Base-by-base conservation (phyloP, 257 asterid species). In the Apocynum venetum region DNA sequence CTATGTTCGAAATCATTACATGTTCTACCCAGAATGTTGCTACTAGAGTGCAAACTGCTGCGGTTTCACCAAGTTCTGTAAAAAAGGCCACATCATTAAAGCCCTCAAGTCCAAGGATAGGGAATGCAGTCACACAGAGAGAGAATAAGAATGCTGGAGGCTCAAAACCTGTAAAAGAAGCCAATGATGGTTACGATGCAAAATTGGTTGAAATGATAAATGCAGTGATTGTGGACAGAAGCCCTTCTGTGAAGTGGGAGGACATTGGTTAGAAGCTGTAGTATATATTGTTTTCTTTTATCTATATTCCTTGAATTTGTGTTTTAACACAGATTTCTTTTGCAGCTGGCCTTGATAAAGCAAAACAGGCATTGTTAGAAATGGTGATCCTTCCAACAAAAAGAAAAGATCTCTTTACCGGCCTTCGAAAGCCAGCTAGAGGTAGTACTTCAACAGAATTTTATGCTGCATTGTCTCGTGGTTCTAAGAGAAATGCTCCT, bases 291-390 rank as follows among this genome's bases (percentile, higher is more conserved):
- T 75, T 74, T 70, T 78, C 73, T 47, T 78, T 77, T 11, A 25
- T 61, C 19, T 71, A 64, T 44, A 59, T 73, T 79, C 76, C 73
- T 63, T 77, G 31, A 57, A 76, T 70, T 74, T 72, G 69, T 68
- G 41, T 41, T 75, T 81, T 85, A 72, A 78, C 3, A 19, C 77
- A 49, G 51, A 25, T 36, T 73, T 67, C 71, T 71, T 67, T 67
- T 90, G 85, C 90, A 96, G 99, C 99, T 75, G 99, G 99, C 79
- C 99, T 96, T 84, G 98, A 93, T 87, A 86, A 85, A 89, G 99
- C 99, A 71, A 96, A 96, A 79, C 99, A 93, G 86, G 89, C 99
- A 77, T 85, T 96, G 81, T 79, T 90, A 74, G 99, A 96, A 87
- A 96, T 96, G 99, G 97, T 93, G 68, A 96, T 96, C 83, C 87